Conservation (phyloP, 2,329 filamentous ascomycete genomes). For the Tolypocladium cylindrosporum region DNA sequence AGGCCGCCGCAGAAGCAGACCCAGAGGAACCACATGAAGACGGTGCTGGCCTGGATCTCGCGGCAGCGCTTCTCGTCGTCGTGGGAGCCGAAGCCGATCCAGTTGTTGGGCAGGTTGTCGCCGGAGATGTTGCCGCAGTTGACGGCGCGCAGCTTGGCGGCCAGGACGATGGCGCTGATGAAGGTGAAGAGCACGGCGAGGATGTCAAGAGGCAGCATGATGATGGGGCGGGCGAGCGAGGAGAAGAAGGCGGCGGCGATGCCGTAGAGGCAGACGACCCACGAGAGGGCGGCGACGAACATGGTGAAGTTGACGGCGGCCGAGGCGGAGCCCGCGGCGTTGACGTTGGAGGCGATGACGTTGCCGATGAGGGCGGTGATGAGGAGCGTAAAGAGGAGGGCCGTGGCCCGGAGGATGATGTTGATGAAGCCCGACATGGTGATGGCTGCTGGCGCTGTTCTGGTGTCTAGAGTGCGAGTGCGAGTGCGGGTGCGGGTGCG, state of each 20-base stretch:
- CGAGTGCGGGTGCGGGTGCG: no score
- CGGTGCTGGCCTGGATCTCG: slow-evolving; percentile 63
- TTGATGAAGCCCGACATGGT: slow-evolving; percentile 28
- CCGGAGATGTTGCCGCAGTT: slow-evolving; percentile 50
- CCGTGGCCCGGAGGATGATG: slow-evolving; percentile 34
- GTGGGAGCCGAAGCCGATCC: slow-evolving; percentile 52
- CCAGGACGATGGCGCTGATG: slow-evolving; percentile 58
- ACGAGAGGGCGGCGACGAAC: slow-evolving; percentile 57
- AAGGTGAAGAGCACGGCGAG: slow-evolving; percentile 59
- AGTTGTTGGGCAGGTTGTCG: slow-evolving; percentile 27
- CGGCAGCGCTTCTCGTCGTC: slow-evolving; percentile 57
- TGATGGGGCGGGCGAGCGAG: slow-evolving; percentile 38
- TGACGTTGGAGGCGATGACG: slow-evolving; percentile 40
- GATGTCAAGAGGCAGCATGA: slow-evolving; percentile 46
- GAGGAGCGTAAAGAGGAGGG: slow-evolving; percentile 43
- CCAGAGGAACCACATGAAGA: slow-evolving; percentile 75
- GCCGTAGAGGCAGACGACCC: slow-evolving; percentile 56
- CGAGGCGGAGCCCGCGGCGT: slow-evolving; percentile 29
- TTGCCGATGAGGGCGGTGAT: slow-evolving; percentile 48
- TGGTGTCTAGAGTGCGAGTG: background rate
- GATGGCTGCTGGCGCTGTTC: background rate
- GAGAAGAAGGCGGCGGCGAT: slow-evolving; percentile 45
- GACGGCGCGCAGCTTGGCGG: slow-evolving; percentile 57
- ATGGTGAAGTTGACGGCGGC: slow-evolving; percentile 55
- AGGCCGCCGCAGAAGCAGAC: slow-evolving; percentile 47